These are phyloP conservation scores for Komagataella ulmi DNA, from an alignment of 805 yeast species.

Conservation along the genomic window DNA sequence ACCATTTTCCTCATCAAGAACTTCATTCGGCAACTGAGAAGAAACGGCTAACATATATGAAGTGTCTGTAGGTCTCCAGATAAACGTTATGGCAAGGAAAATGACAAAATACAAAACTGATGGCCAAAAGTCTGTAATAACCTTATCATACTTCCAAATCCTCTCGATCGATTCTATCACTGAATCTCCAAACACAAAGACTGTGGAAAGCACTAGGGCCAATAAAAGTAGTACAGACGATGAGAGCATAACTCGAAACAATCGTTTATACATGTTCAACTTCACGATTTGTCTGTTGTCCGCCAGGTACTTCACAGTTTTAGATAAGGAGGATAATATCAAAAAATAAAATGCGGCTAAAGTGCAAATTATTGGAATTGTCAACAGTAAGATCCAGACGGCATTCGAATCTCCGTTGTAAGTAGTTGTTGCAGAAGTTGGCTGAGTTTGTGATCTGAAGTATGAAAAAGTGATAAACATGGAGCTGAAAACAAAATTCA, in stretches of 20 bases:
- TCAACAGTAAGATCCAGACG: slow-evolving; percentile 37
- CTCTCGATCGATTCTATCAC: slow-evolving; percentile 67
- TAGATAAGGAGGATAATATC: slow-evolving; percentile 59
- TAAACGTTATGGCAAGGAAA: slow-evolving; percentile 70
- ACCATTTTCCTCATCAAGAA: slow-evolving; percentile 49
- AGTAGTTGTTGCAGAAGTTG: slow-evolving; percentile 15
- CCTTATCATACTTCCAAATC: slow-evolving; percentile 87
- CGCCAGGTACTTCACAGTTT: slow-evolving; percentile 59
- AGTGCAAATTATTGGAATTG: slow-evolving; percentile 61
- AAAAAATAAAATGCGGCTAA: slow-evolving; percentile 62
- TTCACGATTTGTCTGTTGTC: slow-evolving; percentile 89
- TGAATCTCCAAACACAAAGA: slow-evolving; percentile 62
- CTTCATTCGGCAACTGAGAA: slow-evolving; percentile 62
- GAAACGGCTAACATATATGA: slow-evolving; percentile 92
- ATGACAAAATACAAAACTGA: slow-evolving; percentile 75
- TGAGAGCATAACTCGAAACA: slow-evolving; percentile 61
- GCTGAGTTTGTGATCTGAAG: slow-evolving; percentile 18
- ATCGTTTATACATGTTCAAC: slow-evolving; percentile 69
- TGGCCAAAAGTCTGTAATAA: slow-evolving; percentile 90
- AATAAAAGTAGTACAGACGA: slow-evolving; percentile 58
- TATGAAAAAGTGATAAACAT: slow-evolving; percentile 37
- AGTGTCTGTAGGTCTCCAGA: slow-evolving; percentile 97
- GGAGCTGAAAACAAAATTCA: slow-evolving; percentile 41
- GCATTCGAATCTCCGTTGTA: slow-evolving; percentile 26
- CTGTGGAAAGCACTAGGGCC: slow-evolving; percentile 59